Evolutionary conservation across 345 rosid species (phyloP).

Genomic region (Populus simonii): DNA sequence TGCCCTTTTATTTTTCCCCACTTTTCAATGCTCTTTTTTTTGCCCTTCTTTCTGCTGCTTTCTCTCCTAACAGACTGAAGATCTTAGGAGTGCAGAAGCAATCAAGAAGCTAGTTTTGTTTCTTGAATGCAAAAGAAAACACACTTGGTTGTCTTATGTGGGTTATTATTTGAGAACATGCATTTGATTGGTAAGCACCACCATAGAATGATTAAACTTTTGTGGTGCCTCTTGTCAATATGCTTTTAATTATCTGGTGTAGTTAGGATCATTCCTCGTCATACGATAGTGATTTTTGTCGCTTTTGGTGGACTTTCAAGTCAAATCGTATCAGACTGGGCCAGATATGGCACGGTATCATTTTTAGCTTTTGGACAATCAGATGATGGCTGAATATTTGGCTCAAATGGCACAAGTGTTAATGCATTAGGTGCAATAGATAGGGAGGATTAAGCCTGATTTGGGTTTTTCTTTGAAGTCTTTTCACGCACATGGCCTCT

Average conservation of each 20-base stretch:
- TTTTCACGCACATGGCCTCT: conserved; percentile 30
- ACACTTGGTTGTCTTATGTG: background rate
- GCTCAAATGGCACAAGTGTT: conserved; percentile 3
- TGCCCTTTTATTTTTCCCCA: background rate
- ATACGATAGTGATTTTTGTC: background rate
- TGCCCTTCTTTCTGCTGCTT: background rate
- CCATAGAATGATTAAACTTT: background rate
- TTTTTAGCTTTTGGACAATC: conserved; percentile 7
- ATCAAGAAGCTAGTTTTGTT: background rate
- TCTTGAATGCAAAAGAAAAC: background rate
- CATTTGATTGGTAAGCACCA: background rate
- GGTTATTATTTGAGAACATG: background rate
- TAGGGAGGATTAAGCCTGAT: conserved; percentile 2
- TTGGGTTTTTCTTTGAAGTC: conserved; percentile 29
- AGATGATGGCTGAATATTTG: conserved; percentile 13
- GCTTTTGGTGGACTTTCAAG: conserved; percentile 2
- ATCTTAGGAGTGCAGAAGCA: background rate
- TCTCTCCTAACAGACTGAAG: conserved; percentile 3
- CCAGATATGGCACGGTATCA: conserved; percentile 6
- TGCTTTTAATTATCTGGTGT: background rate
- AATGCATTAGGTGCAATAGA: background rate
- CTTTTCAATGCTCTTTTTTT: background rate
- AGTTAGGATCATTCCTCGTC: background rate
- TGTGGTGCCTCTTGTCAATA: background rate
- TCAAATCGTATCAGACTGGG: conserved; percentile 15